phyloP scores from a whole-genome alignment of 305 asterid species.

The Petunia hybrid region DNA sequence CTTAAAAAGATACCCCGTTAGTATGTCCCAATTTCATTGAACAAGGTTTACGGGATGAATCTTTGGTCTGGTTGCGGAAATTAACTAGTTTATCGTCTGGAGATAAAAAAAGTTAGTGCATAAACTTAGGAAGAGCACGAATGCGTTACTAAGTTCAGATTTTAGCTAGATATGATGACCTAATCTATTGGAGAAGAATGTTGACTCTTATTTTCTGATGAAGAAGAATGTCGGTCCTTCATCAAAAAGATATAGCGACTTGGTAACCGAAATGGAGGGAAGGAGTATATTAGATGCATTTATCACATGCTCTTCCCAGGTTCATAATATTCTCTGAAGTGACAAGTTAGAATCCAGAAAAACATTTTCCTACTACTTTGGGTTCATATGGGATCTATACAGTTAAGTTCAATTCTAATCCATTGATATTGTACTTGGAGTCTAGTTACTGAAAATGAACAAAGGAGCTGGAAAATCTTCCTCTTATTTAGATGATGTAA shows the following conservation, averaged over 20 bases:
- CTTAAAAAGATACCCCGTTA: neutral
- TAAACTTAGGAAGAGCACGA: neutral
- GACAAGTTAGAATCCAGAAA: neutral
- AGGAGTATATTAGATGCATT: neutral
- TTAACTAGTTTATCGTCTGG: neutral
- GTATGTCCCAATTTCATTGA: neutral
- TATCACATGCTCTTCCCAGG: neutral
- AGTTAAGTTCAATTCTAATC: neutral
- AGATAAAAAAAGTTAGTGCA: neutral
- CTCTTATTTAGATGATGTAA: neutral
- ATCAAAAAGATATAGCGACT: neutral
- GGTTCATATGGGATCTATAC: neutral
- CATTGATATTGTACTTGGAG: neutral
- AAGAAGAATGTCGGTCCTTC: neutral
- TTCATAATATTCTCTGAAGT: neutral
- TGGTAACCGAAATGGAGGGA: neutral
- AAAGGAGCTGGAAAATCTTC: neutral
- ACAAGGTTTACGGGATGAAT: neutral
- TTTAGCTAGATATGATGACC: neutral
- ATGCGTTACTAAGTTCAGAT: conserved; percentile 16
- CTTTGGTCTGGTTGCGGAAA: neutral
- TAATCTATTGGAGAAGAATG: neutral
- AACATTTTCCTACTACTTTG: neutral
- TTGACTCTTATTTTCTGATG: neutral
- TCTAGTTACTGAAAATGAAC: neutral